These are phyloP conservation scores for Podospora comata DNA, from an alignment of 495 filamentous ascomycete genomes.

Conservation along the genomic window DNA sequence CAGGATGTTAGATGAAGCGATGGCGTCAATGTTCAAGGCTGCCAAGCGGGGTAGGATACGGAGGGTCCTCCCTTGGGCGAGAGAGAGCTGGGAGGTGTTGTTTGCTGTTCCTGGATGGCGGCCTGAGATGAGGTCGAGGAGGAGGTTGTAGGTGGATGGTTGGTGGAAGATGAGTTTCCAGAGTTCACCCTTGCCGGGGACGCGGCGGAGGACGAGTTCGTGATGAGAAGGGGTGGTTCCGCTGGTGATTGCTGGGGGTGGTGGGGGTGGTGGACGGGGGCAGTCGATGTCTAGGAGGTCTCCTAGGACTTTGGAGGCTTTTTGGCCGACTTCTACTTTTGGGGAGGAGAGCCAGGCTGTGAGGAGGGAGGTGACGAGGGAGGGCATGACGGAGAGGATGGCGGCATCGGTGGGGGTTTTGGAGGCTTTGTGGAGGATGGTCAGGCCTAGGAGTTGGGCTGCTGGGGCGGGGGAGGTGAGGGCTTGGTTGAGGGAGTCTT, in stretches of 20 bases:
- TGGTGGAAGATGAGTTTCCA: conserved; percentile 72
- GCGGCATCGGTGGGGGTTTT: conserved; percentile 58
- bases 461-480: conserved; percentile 59
- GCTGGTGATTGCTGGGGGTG: conserved; percentile 23
- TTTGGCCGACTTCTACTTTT: conserved; percentile 70
- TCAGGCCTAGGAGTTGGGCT: conserved; percentile 67
- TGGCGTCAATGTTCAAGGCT: conserved; percentile 57
- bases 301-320: conserved; percentile 62
- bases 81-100: conserved; percentile 59
- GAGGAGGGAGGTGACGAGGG: conserved; percentile 59
- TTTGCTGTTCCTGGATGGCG: conserved; percentile 38
- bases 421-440: conserved; percentile 69
- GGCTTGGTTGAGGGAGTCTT: conserved; percentile 51
- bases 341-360: conserved; percentile 68
- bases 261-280: conserved; percentile 48
- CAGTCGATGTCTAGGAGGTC: conserved; percentile 68
- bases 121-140: conserved; percentile 60
- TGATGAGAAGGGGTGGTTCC: conserved; percentile 1
- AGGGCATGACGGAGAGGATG: conserved; percentile 63
- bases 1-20: conserved; percentile 56
- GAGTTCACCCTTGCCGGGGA: conserved; percentile 61
- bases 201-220: conserved; percentile 38
- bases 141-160: conserved; percentile 59
- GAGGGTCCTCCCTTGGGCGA: conserved; percentile 75
- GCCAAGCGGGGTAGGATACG: conserved; percentile 67